Percentiles rank a stretch among this genome's conserved stretches.
Conservation (phyloP, 208 protist species). For the Leishmania lainsoni region DNA sequence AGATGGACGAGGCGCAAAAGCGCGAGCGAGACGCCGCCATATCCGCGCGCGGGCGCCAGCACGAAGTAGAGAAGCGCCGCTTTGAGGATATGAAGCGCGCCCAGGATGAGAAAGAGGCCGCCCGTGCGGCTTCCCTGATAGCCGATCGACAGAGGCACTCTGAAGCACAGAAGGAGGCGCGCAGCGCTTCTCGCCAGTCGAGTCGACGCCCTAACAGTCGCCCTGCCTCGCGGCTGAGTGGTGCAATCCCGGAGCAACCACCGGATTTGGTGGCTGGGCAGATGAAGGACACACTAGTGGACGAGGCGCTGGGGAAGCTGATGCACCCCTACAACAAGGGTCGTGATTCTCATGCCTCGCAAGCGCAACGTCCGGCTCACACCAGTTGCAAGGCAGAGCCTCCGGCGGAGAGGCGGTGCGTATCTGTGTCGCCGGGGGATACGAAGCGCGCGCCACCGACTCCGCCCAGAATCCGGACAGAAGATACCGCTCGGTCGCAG, state of each 20-base stretch:
- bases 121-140: slow-evolving; percentile 42
- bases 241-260: slow-evolving; percentile 69
- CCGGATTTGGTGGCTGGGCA: slow-evolving; percentile 52
- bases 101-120: slow-evolving; percentile 50
- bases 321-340: background rate
- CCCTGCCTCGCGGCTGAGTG: slow-evolving; percentile 41
- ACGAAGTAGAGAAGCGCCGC: slow-evolving; percentile 42
- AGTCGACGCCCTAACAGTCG: slow-evolving; percentile 52
- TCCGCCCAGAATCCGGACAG: background rate
- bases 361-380: background rate
- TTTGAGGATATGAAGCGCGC: slow-evolving; percentile 36
- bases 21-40: slow-evolving; percentile 32
- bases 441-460: background rate
- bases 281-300: slow-evolving; percentile 51
- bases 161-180: slow-evolving; percentile 16
- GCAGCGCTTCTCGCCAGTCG: slow-evolving; percentile 42
- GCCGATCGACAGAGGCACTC: slow-evolving; percentile 33
- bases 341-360: background rate
- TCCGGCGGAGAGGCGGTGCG: background rate
- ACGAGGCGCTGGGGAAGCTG: slow-evolving; percentile 22
- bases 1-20: slow-evolving; percentile 49
- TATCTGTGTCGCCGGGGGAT: background rate
- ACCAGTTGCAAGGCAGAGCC: background rate
- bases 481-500: background rate
- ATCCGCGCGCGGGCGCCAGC: slow-evolving; percentile 35